phyloP scores from a whole-genome alignment of 2,329 filamentous ascomycete genomes.

The Penicillium sp. region DNA sequence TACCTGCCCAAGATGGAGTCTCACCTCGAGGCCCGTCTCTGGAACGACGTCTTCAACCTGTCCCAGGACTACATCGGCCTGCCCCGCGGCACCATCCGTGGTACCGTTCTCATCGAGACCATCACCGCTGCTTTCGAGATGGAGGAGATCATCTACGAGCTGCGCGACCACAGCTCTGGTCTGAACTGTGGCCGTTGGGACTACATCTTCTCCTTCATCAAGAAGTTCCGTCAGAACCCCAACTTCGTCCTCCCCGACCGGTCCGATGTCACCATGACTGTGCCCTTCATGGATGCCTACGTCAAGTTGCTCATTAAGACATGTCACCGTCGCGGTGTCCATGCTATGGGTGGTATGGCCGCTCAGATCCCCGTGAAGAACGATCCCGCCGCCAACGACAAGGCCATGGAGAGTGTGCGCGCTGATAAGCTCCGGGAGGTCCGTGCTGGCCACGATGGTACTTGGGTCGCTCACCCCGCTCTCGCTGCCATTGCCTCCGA shows the following conservation, averaged over 20 bases:
- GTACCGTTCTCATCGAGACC: constrained; percentile 94
- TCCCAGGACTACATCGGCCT: constrained; percentile 91
- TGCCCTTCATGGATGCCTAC: constrained; percentile 97
- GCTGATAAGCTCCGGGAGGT: constrained; percentile 97
- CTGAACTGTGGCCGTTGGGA: constrained; percentile 99
- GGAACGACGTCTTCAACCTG: constrained; percentile 98
- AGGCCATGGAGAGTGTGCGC: constrained; percentile 88
- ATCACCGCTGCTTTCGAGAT: constrained; percentile 98
- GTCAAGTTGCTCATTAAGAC: constrained; percentile 97
- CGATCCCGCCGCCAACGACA: constrained; percentile 84
- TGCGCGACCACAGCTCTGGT: constrained; percentile 92
- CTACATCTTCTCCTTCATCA: constrained; percentile 99
- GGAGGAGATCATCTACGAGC: constrained; percentile 99
- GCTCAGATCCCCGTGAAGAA: constrained; percentile 99
- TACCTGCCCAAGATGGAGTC: constrained; percentile 98
- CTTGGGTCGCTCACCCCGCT: constrained; percentile 96
- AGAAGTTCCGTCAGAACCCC: constrained; percentile 95
- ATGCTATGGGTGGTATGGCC: constrained; percentile 98
- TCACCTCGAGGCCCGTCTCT: constrained; percentile 92
- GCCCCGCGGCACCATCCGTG: constrained; percentile 86
- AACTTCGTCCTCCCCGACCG: constrained; percentile 93
- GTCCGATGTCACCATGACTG: constrained; percentile 90
- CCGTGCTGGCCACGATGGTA: constrained; percentile 91
- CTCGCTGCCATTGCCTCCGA: constrained; percentile 85
- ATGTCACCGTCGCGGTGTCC: constrained; percentile 94